These are phyloP conservation scores for Tolypocladium guangdongense DNA, from an alignment of 2,329 filamentous ascomycete species.

Conservation along the genomic window DNA sequence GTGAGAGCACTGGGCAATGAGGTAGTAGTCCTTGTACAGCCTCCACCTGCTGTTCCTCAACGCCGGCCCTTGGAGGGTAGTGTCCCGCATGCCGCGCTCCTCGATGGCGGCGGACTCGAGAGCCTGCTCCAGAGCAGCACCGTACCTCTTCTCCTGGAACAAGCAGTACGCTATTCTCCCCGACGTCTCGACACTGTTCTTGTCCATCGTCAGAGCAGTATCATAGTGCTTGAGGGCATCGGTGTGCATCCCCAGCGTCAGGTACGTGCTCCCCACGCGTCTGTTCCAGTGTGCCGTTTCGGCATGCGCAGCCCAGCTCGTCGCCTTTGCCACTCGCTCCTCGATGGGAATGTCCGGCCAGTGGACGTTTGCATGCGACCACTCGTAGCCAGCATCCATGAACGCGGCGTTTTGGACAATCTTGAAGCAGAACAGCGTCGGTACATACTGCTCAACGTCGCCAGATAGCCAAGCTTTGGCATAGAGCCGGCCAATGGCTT, in stretches of 20 bases:
- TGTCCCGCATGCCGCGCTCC: constrained; percentile 15
- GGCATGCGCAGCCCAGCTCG: constrained; percentile 23
- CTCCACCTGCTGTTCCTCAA: constrained; percentile 23
- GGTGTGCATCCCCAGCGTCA: constrained; percentile 23
- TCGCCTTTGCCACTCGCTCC: constrained; percentile 23
- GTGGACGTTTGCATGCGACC: constrained; percentile 22
- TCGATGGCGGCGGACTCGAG: constrained; percentile 26
- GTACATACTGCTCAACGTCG: constrained; percentile 23
- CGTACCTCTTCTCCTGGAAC: constrained; percentile 22
- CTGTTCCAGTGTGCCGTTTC: constrained; percentile 26
- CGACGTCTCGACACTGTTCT: constrained; percentile 24
- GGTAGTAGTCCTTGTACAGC: constrained; percentile 28
- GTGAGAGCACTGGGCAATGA: constrained; percentile 26
- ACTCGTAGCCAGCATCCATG: constrained; percentile 25
- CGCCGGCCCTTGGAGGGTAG: constrained; percentile 12
- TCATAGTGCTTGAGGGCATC: constrained; percentile 25
- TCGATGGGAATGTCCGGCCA: constrained; percentile 25
- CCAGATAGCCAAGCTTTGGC: constrained; percentile 26
- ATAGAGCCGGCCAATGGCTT: constrained; percentile 27
- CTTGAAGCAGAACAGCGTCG: constrained; percentile 30
- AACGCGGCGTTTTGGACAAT: constrained; percentile 30
- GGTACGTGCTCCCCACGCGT: constrained; percentile 28
- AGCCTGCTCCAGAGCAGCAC: constrained; percentile 22
- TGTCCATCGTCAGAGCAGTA: constrained; percentile 23
- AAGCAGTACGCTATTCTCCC: constrained; percentile 31